A percentile compares a stretch with the other conserved stretches of the same genome.
phyloP scores from a whole-genome alignment of 768 basidiomycete species.

The Pholiota molesta region DNA sequence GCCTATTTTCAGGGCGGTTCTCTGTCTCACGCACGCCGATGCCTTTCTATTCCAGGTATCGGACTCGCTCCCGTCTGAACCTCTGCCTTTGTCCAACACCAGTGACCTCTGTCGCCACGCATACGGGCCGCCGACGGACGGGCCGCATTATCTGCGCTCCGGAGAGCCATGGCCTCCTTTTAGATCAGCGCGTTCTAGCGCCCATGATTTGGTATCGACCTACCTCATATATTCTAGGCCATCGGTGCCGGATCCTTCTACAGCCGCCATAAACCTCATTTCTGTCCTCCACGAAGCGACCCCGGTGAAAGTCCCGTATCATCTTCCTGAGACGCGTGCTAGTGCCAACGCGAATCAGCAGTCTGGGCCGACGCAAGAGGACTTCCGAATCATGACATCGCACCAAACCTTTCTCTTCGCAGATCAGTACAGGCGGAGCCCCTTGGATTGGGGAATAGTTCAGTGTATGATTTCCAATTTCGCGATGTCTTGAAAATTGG shows the following conservation, averaged over 20 bases:
- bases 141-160: neutral
- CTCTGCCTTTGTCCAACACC: neutral
- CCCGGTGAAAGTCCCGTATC: constrained; percentile 46
- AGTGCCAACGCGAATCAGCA: constrained; percentile 46
- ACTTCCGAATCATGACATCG: constrained; percentile 44
- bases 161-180: neutral
- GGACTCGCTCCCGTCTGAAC: neutral
- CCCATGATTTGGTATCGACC: neutral
- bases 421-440: constrained; percentile 22
- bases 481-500: constrained; percentile 15
- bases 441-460: constrained; percentile 25
- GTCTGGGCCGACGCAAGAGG: constrained; percentile 56
- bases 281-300: constrained; percentile 54
- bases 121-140: too few species aligned
- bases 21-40: neutral
- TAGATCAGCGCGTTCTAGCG: neutral
- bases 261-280: constrained; percentile 53
- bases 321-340: constrained; percentile 52
- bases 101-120: neutral
- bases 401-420: constrained; percentile 53
- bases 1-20: neutral
- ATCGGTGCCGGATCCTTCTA: constrained; percentile 39
- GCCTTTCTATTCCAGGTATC: neutral
- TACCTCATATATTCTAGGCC: constrained; percentile 4
- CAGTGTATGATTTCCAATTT: constrained; percentile 33